Conservation (phyloP, 225 moss, liverwort and hornwort genomes). For the Polytrichum formosum region DNA sequence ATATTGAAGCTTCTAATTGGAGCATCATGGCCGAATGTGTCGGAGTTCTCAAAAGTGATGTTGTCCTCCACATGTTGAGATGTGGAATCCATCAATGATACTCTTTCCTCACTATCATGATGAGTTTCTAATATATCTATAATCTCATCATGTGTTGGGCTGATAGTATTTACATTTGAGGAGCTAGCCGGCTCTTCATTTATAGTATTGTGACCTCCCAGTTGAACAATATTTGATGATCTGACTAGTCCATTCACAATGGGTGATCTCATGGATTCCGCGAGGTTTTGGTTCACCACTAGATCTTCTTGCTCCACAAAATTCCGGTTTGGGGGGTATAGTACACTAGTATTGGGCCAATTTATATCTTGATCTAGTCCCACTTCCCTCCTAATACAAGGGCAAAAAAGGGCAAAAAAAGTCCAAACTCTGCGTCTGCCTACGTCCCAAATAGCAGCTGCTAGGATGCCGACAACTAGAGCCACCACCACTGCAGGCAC, state of each 20-base stretch:
- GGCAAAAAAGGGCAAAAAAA: neutral
- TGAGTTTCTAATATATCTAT: too few species aligned
- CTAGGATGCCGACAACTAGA: constrained; percentile 5
- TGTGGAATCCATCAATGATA: too few species aligned
- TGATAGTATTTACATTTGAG: too few species aligned
- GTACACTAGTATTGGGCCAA: too few species aligned
- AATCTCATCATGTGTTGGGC: too few species aligned
- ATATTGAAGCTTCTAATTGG: too few species aligned
- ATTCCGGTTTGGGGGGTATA: neutral
- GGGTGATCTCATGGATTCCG: neutral
- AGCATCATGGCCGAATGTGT: too few species aligned
- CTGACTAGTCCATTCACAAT: neutral
- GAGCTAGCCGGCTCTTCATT: neutral
- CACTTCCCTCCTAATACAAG: constrained; percentile 5
- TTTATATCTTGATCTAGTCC: constrained; percentile 1
- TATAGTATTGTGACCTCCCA: neutral
- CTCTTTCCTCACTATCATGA: too few species aligned
- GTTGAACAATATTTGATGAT: neutral
- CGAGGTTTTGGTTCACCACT: neutral
- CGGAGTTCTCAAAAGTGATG: too few species aligned
- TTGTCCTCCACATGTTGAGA: too few species aligned
- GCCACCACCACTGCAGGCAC: constrained; percentile 15
- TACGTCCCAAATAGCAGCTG: neutral
- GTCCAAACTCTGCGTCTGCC: neutral
- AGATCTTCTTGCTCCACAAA: neutral